Base-by-base conservation (phyloP, 257 asterid species). In the Cruciata laevipes region DNA sequence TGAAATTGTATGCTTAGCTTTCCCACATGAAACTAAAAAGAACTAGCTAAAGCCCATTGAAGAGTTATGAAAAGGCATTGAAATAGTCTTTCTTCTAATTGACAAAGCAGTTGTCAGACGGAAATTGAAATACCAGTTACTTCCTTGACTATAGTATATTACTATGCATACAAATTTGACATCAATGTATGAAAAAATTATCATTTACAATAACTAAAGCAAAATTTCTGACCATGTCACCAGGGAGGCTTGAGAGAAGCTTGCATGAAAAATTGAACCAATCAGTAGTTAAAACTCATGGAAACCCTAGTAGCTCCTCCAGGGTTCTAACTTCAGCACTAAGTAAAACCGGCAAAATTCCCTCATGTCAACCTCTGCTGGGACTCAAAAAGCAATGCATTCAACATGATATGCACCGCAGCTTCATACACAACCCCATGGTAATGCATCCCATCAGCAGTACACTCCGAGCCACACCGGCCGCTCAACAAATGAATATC, bases 391-490 rank as follows among this genome's bases (percentile, higher is more conserved):
- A 94, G 95, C 87, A 94, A 79, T 0, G 87, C 93, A 61, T 94
- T 90, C 84, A 94, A 75, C 93, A 94, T 60, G 66, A 94, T 82
- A 63, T 94, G 99, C 75, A 87, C 77, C 4, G 89, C 85, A 59
- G 96, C 81, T 24, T 87, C 90, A 77, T 90, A 94, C 61, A 90
- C 91, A 71, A 81, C 83, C 35, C 78, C 82, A 18, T 84, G 81
- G 37, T 94, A 94, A 79, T 94, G 99, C 96, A 94, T 90, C 60
- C 99, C 99, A 68, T 94, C 96, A 7, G 58, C 66, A 21, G 99
- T 83, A 78, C 99, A 90, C n/a, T 14, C 74, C 38, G 72, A 68
- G 63, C 98, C 98, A 71, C 99, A 94, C 16, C 73, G 71, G 9
- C 71, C 74, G 53, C 95, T 90, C 83, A 94, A 72, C 33, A 69